Conservation (phyloP, 2,329 filamentous ascomycete genomes). For the Arthrinium puccinioides region DNA sequence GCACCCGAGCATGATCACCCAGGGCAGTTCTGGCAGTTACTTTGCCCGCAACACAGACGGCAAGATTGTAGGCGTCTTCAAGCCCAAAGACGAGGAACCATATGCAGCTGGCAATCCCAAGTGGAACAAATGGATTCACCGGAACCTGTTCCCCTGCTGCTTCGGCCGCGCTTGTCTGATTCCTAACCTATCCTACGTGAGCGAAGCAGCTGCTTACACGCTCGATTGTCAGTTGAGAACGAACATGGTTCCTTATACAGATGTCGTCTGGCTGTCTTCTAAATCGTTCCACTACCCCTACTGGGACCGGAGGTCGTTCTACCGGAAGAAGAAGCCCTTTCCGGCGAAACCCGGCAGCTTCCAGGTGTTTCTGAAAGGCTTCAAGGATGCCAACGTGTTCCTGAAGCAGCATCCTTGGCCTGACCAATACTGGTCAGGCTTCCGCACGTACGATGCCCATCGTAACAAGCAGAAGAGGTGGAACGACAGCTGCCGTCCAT, state of each 20-base stretch:
- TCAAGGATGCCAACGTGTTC: constrained; percentile 94
- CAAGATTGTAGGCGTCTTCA: constrained; percentile 96
- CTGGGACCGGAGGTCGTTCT: constrained; percentile 86
- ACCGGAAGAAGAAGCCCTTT: constrained; percentile 77
- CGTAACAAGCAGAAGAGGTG: constrained; percentile 65
- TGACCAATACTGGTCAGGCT: constrained; percentile 70
- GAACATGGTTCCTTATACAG: constrained; percentile 91
- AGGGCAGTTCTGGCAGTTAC: constrained; percentile 96
- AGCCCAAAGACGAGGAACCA: constrained; percentile 97
- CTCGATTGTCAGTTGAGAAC: constrained; percentile 86
- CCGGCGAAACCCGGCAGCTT: constrained; percentile 93
- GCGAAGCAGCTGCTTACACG: constrained; percentile 93
- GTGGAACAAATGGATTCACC: constrained; percentile 99
- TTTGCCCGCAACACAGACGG: constrained; percentile 89
- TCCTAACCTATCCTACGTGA: constrained; percentile 95
- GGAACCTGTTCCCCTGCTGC: constrained; percentile 94
- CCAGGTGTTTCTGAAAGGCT: constrained; percentile 94
- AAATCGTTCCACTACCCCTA: constrained; percentile 98
- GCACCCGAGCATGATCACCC: constrained; percentile 92
- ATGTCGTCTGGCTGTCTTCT: constrained; percentile 87
- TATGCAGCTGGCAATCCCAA: constrained; percentile 96
- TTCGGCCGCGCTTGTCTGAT: constrained; percentile 94
- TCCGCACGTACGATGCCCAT: constrained; percentile 60
- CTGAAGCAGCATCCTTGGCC: constrained; percentile 95
- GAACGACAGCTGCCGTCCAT: constrained; percentile 75